Evolutionary conservation across 2,329 filamentous ascomycete species (phyloP), one percentile per base, ranked within the genome.

Genomic region (Catunica adiposa): DNA sequence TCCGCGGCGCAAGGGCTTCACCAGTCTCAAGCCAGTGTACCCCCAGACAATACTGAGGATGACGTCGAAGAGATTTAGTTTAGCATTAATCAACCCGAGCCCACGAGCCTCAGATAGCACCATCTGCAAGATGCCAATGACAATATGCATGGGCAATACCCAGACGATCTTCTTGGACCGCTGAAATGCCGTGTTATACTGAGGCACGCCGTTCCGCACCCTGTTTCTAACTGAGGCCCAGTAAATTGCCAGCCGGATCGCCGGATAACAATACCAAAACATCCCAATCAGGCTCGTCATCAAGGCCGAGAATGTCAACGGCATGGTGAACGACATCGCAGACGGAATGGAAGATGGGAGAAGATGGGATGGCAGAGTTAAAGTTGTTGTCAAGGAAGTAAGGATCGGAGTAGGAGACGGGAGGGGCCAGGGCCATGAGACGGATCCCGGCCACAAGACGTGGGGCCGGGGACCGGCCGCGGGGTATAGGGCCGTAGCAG

Each of bases 1-100:
- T 29, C 56, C 56, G 14, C 56, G 37, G n/a, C 56, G 56, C 48
- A 58, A 37, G 17, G 56, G 53, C 48, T 55, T 55, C 14, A 38
- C 47, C 4, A 58, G 38, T 3, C 48, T 46, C 25, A 58, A 26
- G 6, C 56, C 48, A 23, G 34, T 22, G 25, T 48, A 55, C 15
- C 34, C 5, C 56, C 56, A 58, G 9, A 53, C n/a, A 9, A 55
- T 29, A 15, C 42, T 48, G 8, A 51, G 25, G 14, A 6, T 7
- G 9, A 42, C 22, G n/a, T 58, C 56, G 2, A 44, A 22, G 6
- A n/a, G 25, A 9, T 37, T 37, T 4, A 53, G 17, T 15, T 26
- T 25, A 17, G 26, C 9, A 46, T 23, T 11, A 2, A 57, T 14
- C 2, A 58, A 3, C 4, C 25, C 26, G 17, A 53, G 3, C 37